Percentiles rank a stretch among this genome's conserved stretches.
These are phyloP conservation scores for Stachybotrys echinatus DNA, from an alignment of 2,329 filamentous ascomycete genomes.

Conservation along the genomic window DNA sequence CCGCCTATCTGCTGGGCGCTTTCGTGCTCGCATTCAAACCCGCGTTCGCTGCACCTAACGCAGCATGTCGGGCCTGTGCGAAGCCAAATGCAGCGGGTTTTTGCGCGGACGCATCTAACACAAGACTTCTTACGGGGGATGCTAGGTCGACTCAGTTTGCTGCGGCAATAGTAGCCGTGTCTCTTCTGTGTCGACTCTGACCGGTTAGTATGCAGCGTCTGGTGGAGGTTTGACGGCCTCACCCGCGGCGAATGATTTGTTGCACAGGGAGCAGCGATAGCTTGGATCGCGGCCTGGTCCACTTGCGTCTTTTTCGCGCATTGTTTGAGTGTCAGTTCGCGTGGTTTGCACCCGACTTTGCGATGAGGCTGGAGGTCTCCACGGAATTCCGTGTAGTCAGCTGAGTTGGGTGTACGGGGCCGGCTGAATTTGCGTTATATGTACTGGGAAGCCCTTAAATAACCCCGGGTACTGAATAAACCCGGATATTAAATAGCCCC, in stretches of 20 bases:
- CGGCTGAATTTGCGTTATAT: background rate
- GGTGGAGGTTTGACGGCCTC: background rate
- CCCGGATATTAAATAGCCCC: background rate
- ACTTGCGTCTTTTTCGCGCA: background rate
- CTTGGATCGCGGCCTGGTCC: background rate
- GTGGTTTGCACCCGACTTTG: background rate
- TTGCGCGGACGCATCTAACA: constrained; percentile 3
- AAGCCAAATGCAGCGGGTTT: constrained; percentile 3
- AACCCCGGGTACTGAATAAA: background rate
- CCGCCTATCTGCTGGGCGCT: background rate
- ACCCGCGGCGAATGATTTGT: constrained; percentile 1
- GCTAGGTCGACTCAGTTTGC: constrained; percentile 1
- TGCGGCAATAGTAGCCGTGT: constrained; percentile 6
- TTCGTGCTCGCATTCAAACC: background rate
- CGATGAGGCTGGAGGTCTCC: background rate
- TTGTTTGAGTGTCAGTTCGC: background rate
- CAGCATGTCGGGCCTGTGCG: background rate
- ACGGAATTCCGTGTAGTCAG: background rate
- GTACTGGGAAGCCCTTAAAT: background rate
- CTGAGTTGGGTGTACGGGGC: background rate
- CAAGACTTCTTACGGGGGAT: constrained; percentile 2
- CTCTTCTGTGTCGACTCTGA: constrained; percentile 4
- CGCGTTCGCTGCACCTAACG: background rate
- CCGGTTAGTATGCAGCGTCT: background rate
- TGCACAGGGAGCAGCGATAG: constrained; percentile 3